phyloP scores from a whole-genome alignment of 225 moss, liverwort and hornwort genomes.

The Bryoerythrophyllum caledonicum region DNA sequence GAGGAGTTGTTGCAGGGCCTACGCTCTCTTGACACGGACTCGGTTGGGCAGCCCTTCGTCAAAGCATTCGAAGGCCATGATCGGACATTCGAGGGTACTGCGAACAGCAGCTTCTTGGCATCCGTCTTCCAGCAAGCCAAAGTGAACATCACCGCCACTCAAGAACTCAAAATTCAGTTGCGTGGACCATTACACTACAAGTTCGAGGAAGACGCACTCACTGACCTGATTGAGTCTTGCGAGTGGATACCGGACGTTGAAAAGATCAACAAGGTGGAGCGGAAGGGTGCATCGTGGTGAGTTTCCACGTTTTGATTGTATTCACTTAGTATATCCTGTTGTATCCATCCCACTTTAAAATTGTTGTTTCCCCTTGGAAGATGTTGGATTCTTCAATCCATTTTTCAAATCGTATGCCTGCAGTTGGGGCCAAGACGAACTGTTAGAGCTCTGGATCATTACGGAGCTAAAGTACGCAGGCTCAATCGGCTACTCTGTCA shows the following conservation, averaged over 20 bases:
- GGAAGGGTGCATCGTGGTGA: background rate
- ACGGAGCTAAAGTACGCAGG: background rate
- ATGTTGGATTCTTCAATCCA: too few relatives aligned
- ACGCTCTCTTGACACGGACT: background rate
- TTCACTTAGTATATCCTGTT: too few relatives aligned
- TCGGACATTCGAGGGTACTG: background rate
- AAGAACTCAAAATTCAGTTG: background rate
- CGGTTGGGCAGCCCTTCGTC: background rate
- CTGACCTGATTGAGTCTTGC: background rate
- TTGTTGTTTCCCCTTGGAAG: too few relatives aligned
- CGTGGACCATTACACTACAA: background rate
- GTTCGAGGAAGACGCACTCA: background rate
- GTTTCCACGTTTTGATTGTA: background rate
- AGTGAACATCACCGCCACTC: background rate
- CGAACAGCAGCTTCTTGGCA: background rate
- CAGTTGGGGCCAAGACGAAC: background rate
- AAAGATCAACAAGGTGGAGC: background rate
- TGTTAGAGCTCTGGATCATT: background rate
- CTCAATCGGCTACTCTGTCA: background rate
- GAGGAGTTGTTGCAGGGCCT: background rate
- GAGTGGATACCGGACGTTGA: background rate
- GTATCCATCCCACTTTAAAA: too few relatives aligned
- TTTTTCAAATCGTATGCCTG: background rate
- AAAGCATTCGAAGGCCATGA: background rate
- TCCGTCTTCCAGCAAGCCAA: background rate